phyloP scores from a whole-genome alignment of 345 rosid species.

The Gynandropsis gynandra region DNA sequence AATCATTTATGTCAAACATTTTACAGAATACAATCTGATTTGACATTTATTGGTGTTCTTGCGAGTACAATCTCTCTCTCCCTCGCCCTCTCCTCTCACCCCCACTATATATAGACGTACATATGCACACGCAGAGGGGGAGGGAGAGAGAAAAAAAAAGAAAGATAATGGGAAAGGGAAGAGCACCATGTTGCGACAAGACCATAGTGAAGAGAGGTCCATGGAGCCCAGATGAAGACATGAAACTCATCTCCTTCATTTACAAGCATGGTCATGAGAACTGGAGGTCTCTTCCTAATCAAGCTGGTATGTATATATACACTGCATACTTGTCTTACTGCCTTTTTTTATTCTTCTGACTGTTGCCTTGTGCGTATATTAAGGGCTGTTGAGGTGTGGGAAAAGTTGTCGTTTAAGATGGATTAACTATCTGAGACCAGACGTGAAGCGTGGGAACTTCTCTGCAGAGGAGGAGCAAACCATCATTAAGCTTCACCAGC shows the following conservation, averaged over 20 bases:
- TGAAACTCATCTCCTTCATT: conserved; percentile 40
- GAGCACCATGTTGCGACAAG: conserved; percentile 58
- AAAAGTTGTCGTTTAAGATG: conserved; percentile 33
- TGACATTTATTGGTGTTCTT: no score
- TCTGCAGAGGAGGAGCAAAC: conserved; percentile 30
- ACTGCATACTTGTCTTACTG: not conserved
- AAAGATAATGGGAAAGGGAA: conserved; percentile 28
- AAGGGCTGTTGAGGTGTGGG: conserved; percentile 34
- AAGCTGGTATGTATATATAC: conserved; percentile 38
- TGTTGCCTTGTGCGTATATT: conserved; percentile 16
- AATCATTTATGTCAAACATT: no score
- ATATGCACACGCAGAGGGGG: no score
- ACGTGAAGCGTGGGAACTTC: conserved; percentile 32
- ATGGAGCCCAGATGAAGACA: conserved; percentile 59
- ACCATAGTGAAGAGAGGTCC: conserved; percentile 61
- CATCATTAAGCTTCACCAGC: conserved; percentile 30
- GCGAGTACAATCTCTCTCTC: no score
- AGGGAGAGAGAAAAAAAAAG: conserved; percentile 5
- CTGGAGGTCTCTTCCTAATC: conserved; percentile 59
- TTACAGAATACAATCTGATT: no score
- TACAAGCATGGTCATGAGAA: conserved; percentile 48
- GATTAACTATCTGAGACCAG: conserved; percentile 34
- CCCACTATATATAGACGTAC: no score
- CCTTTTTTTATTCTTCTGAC: not conserved
- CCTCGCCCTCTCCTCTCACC: no score